Conservation (phyloP, 2,329 filamentous ascomycete genomes). For the Monilinia vaccinii-corymbosi region DNA sequence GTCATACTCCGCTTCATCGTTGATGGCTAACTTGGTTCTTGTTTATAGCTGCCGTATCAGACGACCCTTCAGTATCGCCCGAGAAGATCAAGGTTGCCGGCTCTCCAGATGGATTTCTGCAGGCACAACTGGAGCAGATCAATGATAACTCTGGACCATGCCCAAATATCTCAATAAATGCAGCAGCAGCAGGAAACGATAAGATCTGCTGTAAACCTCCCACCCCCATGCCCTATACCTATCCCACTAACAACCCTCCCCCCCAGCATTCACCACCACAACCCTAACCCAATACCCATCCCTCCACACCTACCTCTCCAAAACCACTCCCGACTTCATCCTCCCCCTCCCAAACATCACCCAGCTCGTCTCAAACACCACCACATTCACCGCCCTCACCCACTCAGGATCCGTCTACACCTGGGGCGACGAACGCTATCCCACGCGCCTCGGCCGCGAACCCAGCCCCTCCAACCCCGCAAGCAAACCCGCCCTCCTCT, state of each 20-base stretch:
- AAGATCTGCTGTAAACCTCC: conserved; percentile 14
- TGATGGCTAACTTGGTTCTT: background rate
- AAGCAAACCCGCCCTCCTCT: conserved; percentile 36
- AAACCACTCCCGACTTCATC: background rate
- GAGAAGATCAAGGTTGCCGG: conserved; percentile 22
- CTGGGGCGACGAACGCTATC: conserved; percentile 51
- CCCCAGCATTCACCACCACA: background rate
- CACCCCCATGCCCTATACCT: background rate
- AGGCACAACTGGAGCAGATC: conserved; percentile 13
- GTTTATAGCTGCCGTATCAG: background rate
- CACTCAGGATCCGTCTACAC: conserved; percentile 32
- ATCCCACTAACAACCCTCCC: background rate
- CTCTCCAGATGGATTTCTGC: conserved; percentile 20
- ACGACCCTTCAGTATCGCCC: background rate
- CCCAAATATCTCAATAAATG: background rate
- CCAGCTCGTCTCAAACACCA: conserved; percentile 30
- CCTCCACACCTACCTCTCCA: conserved; percentile 11
- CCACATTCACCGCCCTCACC: conserved; percentile 32
- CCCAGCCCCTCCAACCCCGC: conserved; percentile 35
- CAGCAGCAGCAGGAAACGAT: conserved; percentile 32
- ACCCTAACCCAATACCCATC: conserved; percentile 16
- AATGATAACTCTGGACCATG: background rate
- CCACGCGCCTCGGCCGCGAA: conserved; percentile 46
- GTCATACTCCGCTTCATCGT: background rate
- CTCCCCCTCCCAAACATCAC: conserved; percentile 10